A percentile compares a stretch with the other conserved stretches of the same genome.
Conservation (phyloP, 129 eudicot species). For the Helianthus annuus region HanXRQr2.0-SUNRISE NC_035435.2:176277952-176278451, state of each 20-base stretch:
- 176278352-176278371: constrained; percentile 2
- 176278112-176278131: constrained; percentile 33
- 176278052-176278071: constrained; percentile 22
- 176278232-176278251: neutral
- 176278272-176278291: neutral
- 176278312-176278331: neutral
- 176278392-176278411: neutral
- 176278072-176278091: neutral
- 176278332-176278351: neutral
- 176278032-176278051: constrained; percentile 26
- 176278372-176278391: neutral
- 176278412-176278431: too few species aligned
- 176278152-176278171: constrained; percentile 17
- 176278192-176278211: constrained; percentile 17
- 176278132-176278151: constrained; percentile 19
- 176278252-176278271: neutral
- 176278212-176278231: neutral
- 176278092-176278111: neutral
- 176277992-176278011: constrained; percentile 23
- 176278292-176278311: neutral
- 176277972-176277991: neutral
- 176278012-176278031: neutral
- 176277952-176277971: neutral
- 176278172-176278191: constrained; percentile 25
- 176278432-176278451: too few species aligned